Evolutionary conservation across 176 grass and related monocot species (phyloP).

Genomic region (Rhipidocladum racemiflorum): DNA sequence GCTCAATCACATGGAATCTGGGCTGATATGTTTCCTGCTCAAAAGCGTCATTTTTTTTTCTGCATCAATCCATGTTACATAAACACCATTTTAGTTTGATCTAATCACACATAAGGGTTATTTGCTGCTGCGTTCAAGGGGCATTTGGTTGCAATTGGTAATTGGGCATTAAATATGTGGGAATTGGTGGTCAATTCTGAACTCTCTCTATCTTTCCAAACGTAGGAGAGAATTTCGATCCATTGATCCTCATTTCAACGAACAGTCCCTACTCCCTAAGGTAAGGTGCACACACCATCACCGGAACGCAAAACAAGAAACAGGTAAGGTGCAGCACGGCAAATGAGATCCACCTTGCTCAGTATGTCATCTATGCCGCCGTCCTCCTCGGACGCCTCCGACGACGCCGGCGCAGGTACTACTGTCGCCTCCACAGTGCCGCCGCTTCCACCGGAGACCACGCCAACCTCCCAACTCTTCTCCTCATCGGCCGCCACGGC

Average conservation of each 20-base stretch:
- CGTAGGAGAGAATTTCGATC: neutral
- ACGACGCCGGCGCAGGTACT: neutral
- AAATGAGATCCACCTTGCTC: conserved; percentile 57
- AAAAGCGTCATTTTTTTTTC: neutral
- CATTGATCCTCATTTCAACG: neutral
- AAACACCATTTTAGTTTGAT: neutral
- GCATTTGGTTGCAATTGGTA: neutral
- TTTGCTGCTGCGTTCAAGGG: neutral
- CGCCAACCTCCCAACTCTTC: neutral
- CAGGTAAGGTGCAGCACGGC: neutral
- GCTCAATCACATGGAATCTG: neutral
- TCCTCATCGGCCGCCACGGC: conserved; percentile 5
- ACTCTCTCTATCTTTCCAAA: neutral
- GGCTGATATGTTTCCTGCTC: neutral
- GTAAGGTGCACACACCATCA: neutral
- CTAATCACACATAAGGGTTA: neutral
- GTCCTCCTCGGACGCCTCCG: neutral
- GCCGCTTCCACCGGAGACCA: neutral
- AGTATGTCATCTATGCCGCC: conserved; percentile 27
- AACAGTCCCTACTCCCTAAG: neutral
- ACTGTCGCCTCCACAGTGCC: conserved; percentile 12
- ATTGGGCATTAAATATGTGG: neutral
- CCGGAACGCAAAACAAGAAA: neutral
- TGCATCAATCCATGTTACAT: neutral
- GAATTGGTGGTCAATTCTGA: neutral